Conservation (phyloP, 1,284 basidiomycete species). For the Ceratobasidium sp. region DNA sequence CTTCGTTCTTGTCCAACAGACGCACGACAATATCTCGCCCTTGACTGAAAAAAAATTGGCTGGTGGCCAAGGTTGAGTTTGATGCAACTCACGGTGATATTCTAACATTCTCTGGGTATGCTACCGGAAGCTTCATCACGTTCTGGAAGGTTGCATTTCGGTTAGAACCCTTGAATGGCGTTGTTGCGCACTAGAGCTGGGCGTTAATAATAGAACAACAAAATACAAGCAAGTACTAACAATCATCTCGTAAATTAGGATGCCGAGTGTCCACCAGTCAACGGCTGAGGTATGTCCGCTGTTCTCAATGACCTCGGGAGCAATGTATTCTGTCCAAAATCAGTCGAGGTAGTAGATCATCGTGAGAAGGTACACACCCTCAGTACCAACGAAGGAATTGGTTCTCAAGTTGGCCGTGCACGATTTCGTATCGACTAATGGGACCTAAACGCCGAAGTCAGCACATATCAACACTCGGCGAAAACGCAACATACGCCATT, state of each 20-base stretch:
- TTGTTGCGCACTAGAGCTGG: slow-evolving; percentile 84
- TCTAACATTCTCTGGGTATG: slow-evolving; percentile 87
- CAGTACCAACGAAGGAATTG: slow-evolving; percentile 98
- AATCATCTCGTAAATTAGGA: slow-evolving; percentile 99
- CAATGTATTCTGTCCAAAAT: slow-evolving; percentile 86
- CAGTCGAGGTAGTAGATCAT: slow-evolving; percentile 2
- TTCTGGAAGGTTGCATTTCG: slow-evolving; percentile 97
- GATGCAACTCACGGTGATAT: slow-evolving; percentile 77
- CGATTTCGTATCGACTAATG: slow-evolving; percentile 94
- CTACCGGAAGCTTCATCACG: slow-evolving; percentile 87
- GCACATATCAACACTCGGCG: slow-evolving; percentile 2
- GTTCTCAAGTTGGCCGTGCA: slow-evolving; percentile 98
- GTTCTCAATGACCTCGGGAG: slow-evolving; percentile 98
- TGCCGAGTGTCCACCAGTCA: slow-evolving; percentile 99
- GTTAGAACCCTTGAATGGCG: slow-evolving; percentile 97
- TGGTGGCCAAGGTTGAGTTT: not conserved
- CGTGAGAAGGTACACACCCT: slow-evolving; percentile 66
- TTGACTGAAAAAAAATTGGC: slow-evolving; percentile 62
- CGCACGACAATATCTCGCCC: slow-evolving; percentile 90
- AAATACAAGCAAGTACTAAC: slow-evolving; percentile 67
- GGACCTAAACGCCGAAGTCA: slow-evolving; percentile 63
- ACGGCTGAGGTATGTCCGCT: slow-evolving; percentile 98
- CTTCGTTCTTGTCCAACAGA: slow-evolving; percentile 93
- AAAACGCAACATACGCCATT: slow-evolving; percentile 75
- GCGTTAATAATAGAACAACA: slow-evolving; percentile 48